Percentiles rank a stretch among this genome's conserved stretches.
These are phyloP conservation scores for Saccharomycopsis schoenii DNA, from an alignment of 805 yeast species.

Conservation along the genomic window DNA sequence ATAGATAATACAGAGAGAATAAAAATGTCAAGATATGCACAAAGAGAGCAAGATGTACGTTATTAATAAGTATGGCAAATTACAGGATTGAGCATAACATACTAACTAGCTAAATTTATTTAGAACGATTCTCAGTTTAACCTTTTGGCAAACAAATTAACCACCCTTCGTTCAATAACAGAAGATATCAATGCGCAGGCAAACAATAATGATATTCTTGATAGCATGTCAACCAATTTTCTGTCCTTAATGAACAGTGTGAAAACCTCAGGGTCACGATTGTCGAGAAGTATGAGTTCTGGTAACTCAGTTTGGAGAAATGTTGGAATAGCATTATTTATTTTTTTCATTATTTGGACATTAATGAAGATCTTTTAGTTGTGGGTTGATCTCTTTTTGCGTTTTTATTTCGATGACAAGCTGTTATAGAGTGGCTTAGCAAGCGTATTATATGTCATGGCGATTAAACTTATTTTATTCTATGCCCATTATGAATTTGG, in stretches of 20 bases:
- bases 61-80: not conserved
- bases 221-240: constrained; percentile 41
- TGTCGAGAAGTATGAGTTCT: constrained; percentile 45
- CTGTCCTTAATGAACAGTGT: constrained; percentile 37
- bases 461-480: no score
- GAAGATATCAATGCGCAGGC: constrained; percentile 61
- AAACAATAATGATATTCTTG: constrained; percentile 35
- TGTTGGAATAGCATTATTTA: constrained; percentile 45
- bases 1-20: not conserved
- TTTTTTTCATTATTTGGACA: constrained; percentile 49
- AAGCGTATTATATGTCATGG: no score
- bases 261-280: constrained; percentile 40
- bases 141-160: constrained; percentile 53
- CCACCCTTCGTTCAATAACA: constrained; percentile 55
- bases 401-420: no score
- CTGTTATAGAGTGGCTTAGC: no score
- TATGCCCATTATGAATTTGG: no score
- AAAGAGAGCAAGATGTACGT: constrained; percentile 23
- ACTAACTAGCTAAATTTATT: not conserved
- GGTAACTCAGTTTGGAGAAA: constrained; percentile 53
- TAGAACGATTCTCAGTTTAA: constrained; percentile 57
- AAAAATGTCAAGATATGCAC: constrained; percentile 24
- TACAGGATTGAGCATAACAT: not conserved
- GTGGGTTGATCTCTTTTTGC: no score
- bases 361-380: constrained; percentile 37